Evolutionary conservation across 2,329 filamentous ascomycete species (phyloP), one percentile per base, ranked within the genome.

Genomic region (Ceratocystis lukuohia): DNA sequence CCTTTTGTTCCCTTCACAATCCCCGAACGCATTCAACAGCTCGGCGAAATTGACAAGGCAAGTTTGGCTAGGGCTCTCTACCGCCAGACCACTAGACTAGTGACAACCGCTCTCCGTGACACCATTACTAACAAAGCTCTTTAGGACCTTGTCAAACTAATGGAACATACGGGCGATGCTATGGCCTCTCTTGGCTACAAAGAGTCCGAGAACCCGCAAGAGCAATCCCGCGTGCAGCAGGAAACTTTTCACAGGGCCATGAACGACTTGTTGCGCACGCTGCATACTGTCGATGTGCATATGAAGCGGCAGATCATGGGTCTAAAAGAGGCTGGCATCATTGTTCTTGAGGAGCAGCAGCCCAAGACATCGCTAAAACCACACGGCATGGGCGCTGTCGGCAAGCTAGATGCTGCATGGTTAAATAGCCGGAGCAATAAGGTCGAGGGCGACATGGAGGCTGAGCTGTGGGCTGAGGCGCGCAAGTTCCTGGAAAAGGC

Each of bases 351-450:
- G 70, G 71, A 68, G 37, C 56, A 45, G 50, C 41, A 62, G 61
- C 37, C 62, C 65, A 66, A 65, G 64, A 75, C 74, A 56, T 77
- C 78, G 8, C 70, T 84, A 70, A 77, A 84, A 73, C 79, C 85
- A 48, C 77, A 83, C 57, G 83, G 80, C 48, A 76, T 79, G 66
- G 83, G 79, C 25, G 79, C 79, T 71, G 81, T 84, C 44, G 83
- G 82, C 8, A 78, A 77, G 33, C 79, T 96, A 65, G 92, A 96
- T 73, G 87, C 95, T 15, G 92, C 92, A 41, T 93, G 89, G 84
- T 76, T 97, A 71, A 97, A 96, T 73, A 92, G 89, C 71, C 83
- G 90, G 67, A 90, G 89, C 69, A 88, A 89, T 69, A 87, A 87
- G 69, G 88, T 95, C 25, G 89, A 89, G 66, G 84, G 86, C 71